These are phyloP conservation scores for Lentinula lateritia DNA, from an alignment of 768 basidiomycete genomes.

Conservation along the genomic window DNA sequence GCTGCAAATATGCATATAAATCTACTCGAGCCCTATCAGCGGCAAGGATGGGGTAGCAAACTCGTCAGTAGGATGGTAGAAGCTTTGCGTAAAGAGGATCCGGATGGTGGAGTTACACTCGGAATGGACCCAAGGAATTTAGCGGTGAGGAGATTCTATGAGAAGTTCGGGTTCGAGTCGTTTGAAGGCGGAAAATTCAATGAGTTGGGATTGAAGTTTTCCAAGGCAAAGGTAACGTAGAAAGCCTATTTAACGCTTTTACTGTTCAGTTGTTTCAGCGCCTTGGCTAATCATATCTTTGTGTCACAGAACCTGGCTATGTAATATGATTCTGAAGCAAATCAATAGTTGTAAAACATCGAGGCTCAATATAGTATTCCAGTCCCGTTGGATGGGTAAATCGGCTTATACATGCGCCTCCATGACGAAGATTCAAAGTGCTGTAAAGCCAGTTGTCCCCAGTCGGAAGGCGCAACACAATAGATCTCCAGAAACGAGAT, in stretches of 20 bases:
- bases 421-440: neutral
- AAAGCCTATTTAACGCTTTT: neutral
- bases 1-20: slow-evolving; percentile 4
- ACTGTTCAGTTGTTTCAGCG: neutral
- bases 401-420: neutral
- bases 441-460: too few relatives aligned
- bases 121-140: slow-evolving; percentile 2
- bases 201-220: neutral
- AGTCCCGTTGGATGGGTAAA: neutral
- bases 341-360: neutral
- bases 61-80: neutral
- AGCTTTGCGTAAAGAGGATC: neutral
- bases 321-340: neutral
- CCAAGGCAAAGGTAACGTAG: neutral
- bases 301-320: neutral
- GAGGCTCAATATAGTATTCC: neutral
- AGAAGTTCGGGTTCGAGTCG: neutral
- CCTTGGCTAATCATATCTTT: neutral
- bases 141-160: neutral
- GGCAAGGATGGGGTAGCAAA: neutral
- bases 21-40: slow-evolving; percentile 1
- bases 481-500: too few relatives aligned
- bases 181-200: slow-evolving; percentile 2
- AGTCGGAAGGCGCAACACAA: too few relatives aligned
- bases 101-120: neutral